These are phyloP conservation scores for Aspergillus coremiiformis DNA, from an alignment of 495 filamentous ascomycete genomes.

Conservation along the genomic window DNA sequence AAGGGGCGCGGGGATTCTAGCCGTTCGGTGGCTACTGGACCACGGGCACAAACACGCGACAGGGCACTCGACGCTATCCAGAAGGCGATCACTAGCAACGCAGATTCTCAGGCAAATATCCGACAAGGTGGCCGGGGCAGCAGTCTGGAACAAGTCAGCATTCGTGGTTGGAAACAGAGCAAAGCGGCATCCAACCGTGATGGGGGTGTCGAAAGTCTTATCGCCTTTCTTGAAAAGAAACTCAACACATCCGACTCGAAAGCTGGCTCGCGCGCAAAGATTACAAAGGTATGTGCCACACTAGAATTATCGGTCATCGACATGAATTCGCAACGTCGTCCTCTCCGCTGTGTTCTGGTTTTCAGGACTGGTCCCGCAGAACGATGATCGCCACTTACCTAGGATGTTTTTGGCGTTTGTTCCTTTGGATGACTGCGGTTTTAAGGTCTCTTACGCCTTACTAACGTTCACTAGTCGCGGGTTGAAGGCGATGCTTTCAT, in stretches of 20 bases:
- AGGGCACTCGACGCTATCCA: slow-evolving; percentile 32
- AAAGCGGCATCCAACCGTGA: slow-evolving; percentile 63
- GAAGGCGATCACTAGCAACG: slow-evolving; percentile 34
- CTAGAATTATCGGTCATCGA: slow-evolving; percentile 42
- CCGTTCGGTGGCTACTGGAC: slow-evolving; percentile 17
- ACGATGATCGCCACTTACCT: slow-evolving; percentile 46
- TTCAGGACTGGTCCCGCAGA: slow-evolving; percentile 49
- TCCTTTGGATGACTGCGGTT: slow-evolving; percentile 43
- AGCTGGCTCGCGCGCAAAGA: slow-evolving; percentile 51
- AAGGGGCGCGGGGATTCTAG: slow-evolving; percentile 32
- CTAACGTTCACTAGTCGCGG: slow-evolving; percentile 69
- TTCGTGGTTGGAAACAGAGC: slow-evolving; percentile 69
- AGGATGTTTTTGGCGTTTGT: slow-evolving; percentile 25
- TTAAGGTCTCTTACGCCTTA: slow-evolving; percentile 52
- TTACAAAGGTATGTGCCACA: slow-evolving; percentile 77
- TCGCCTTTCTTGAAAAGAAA: slow-evolving; percentile 79
- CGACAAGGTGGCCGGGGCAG: slow-evolving; percentile 22
- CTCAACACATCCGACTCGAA: slow-evolving; percentile 43
- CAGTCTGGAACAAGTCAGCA: slow-evolving; percentile 38
- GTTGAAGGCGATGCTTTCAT: slow-evolving; percentile 62
- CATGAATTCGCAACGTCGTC: slow-evolving; percentile 44
- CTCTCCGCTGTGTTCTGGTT: slow-evolving; percentile 50
- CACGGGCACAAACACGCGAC: slow-evolving; percentile 21
- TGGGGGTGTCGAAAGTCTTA: slow-evolving; percentile 60
- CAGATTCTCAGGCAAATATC: slow-evolving; percentile 34